These are phyloP conservation scores for Calocybe indica DNA, from an alignment of 768 basidiomycete genomes.

Conservation along the genomic window DNA sequence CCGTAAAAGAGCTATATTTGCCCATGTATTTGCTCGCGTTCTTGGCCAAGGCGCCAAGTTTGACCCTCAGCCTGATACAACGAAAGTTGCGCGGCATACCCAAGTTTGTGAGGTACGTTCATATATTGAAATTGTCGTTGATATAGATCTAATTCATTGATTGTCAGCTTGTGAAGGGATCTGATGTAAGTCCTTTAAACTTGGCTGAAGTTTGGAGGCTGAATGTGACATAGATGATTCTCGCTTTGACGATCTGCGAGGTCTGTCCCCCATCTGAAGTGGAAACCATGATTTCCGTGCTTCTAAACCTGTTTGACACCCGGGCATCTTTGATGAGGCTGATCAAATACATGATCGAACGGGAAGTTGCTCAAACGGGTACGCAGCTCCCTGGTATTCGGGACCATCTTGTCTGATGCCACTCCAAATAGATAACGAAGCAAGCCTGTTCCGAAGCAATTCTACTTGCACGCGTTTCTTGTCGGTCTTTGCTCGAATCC, in stretches of 20 bases:
- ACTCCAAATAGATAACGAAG: slow-evolving; percentile 57
- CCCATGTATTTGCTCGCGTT: slow-evolving; percentile 78
- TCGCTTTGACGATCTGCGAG: slow-evolving; percentile 85
- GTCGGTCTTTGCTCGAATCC: slow-evolving; percentile 81
- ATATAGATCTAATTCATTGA: not conserved
- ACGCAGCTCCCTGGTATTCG: slow-evolving; percentile 7
- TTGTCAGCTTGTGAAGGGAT: slow-evolving; percentile 61
- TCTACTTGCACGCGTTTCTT: slow-evolving; percentile 84
- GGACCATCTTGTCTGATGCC: slow-evolving; percentile 2
- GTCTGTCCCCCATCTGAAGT: slow-evolving; percentile 75
- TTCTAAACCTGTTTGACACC: slow-evolving; percentile 84
- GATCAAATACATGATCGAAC: slow-evolving; percentile 79
- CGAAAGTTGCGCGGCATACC: slow-evolving; percentile 40
- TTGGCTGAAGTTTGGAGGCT: not conserved
- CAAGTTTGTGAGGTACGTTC: slow-evolving; percentile 53
- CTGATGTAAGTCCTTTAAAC: slow-evolving; percentile 46
- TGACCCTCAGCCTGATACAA: slow-evolving; percentile 48
- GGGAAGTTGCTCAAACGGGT: slow-evolving; percentile 80
- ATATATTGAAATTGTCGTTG: not conserved
- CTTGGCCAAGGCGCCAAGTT: slow-evolving; percentile 78
- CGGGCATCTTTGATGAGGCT: slow-evolving; percentile 64
- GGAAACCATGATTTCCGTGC: slow-evolving; percentile 78
- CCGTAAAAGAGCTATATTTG: slow-evolving; percentile 71
- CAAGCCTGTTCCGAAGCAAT: slow-evolving; percentile 82
- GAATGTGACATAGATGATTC: slow-evolving; percentile 46